Percentiles rank a stretch among this genome's conserved stretches.
phyloP scores from a whole-genome alignment of 345 rosid genomes.

The Conringia planisiliqua region DNA sequence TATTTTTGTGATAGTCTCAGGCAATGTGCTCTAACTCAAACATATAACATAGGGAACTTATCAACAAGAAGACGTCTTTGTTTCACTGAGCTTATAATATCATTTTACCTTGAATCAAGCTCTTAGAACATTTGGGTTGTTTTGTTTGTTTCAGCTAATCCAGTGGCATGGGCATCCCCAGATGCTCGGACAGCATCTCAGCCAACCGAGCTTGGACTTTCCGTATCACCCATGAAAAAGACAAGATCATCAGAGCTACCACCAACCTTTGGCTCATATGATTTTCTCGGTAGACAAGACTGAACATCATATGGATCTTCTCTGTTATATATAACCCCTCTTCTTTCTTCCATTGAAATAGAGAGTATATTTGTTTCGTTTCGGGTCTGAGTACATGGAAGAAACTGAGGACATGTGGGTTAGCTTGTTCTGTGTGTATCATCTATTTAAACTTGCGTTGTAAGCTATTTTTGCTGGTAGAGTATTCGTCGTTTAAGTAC shows the following conservation, averaged over 20 bases:
- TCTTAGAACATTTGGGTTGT: constrained; percentile 1
- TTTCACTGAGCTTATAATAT: neutral
- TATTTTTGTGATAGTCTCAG: neutral
- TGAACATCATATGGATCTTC: constrained; percentile 1
- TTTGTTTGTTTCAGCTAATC: constrained; percentile 40
- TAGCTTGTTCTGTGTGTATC: constrained; percentile 21
- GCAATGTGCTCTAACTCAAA: neutral
- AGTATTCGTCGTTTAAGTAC: neutral
- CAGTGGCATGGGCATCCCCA: constrained; percentile 43
- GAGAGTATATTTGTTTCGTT: neutral
- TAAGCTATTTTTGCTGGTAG: neutral
- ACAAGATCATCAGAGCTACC: neutral
- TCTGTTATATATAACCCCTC: constrained; percentile 2
- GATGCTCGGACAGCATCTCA: constrained; percentile 34
- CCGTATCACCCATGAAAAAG: constrained; percentile 10
- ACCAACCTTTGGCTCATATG: neutral
- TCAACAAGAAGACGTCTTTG: neutral
- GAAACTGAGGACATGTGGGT: constrained; percentile 6
- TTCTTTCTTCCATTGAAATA: neutral
- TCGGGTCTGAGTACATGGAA: neutral
- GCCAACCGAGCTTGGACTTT: constrained; percentile 16
- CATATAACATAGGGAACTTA: neutral
- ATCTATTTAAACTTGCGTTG: neutral
- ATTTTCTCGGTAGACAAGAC: constrained; percentile 8
- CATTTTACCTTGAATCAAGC: neutral